These are phyloP conservation scores for Babesia sp. DNA, from an alignment of 169 alveolate species.

Conservation along the genomic window DNA sequence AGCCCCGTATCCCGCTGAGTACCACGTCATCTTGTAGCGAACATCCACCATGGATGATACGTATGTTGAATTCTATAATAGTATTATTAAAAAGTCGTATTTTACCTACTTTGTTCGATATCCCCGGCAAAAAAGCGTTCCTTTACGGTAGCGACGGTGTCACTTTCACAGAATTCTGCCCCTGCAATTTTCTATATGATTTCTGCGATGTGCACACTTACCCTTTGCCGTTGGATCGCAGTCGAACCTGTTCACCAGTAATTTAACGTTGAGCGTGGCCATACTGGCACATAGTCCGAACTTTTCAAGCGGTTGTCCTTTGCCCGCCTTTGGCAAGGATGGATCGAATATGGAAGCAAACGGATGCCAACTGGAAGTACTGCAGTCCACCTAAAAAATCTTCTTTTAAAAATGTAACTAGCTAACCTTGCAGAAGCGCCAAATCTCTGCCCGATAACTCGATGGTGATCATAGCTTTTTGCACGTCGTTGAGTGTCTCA, in stretches of 20 bases:
- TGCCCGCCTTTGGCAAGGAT: constrained; percentile 44
- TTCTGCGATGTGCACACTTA: constrained; percentile 8
- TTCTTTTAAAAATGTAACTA: background rate
- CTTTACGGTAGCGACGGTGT: constrained; percentile 16
- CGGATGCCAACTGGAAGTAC: constrained; percentile 61
- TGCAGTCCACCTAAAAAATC: constrained; percentile 46
- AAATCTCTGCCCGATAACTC: constrained; percentile 63
- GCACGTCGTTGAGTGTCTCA: constrained; percentile 39
- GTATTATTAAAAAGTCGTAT: background rate
- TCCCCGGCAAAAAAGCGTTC: constrained; percentile 35
- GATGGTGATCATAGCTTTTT: constrained; percentile 59
- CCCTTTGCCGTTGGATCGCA: constrained; percentile 32
- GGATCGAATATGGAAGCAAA: constrained; percentile 60
- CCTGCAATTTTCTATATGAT: background rate
- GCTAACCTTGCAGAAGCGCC: constrained; percentile 66
- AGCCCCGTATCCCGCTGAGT: constrained; percentile 54
- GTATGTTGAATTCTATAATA: constrained; percentile 60
- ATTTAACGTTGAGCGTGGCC: constrained; percentile 24
- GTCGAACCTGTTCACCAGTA: constrained; percentile 52
- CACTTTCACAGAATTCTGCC: constrained; percentile 17
- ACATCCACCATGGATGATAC: constrained; percentile 71
- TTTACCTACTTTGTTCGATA: constrained; percentile 30
- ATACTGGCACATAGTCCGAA: constrained; percentile 11
- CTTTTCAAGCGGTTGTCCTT: constrained; percentile 4
- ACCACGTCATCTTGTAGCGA: constrained; percentile 56